These are phyloP conservation scores for Xylariaceae sp. DNA, from an alignment of 2,329 filamentous ascomycete species.

Conservation along the genomic window DNA sequence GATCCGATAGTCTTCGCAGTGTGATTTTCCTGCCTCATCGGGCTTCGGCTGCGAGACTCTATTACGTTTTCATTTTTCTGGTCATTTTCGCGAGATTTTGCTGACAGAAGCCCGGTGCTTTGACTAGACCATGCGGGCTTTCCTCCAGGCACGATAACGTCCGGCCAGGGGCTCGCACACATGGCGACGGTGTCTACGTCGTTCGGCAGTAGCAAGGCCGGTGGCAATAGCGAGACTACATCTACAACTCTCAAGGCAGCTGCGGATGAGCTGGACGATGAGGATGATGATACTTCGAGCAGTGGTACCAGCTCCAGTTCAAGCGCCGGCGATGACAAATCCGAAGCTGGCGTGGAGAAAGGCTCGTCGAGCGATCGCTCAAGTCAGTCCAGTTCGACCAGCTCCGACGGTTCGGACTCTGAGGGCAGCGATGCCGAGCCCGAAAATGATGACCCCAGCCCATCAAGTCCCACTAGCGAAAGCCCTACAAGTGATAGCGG, in stretches of 20 bases:
- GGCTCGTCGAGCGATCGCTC: background rate
- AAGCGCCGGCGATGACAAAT: constrained; percentile 21
- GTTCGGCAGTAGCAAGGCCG: constrained; percentile 26
- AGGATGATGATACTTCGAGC: constrained; percentile 26
- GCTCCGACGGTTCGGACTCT: constrained; percentile 16
- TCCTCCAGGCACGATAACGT: constrained; percentile 39
- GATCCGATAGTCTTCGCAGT: background rate
- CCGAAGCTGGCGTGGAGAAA: constrained; percentile 17
- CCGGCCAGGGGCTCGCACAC: constrained; percentile 34
- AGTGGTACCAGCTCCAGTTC: constrained; percentile 26
- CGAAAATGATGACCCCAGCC: background rate
- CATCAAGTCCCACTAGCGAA: constrained; percentile 14
- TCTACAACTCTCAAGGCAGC: constrained; percentile 23
- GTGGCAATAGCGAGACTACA: constrained; percentile 27
- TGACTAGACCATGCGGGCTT: constrained; percentile 37
- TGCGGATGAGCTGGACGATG: constrained; percentile 19
- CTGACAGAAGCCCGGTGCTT: constrained; percentile 21
- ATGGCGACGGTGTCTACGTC: constrained; percentile 35
- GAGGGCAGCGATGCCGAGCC: constrained; percentile 7
- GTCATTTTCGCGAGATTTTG: constrained; percentile 4
- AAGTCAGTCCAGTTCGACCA: constrained; percentile 4
- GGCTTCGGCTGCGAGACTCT: background rate
- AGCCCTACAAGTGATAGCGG: constrained; percentile 22
- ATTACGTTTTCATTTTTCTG: constrained; percentile 11
- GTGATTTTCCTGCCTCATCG: background rate